A percentile compares a stretch with the other conserved stretches of the same genome.
Evolutionary conservation across 2,329 filamentous ascomycete species (phyloP).

Genomic region (Diaporthe eres): DNA sequence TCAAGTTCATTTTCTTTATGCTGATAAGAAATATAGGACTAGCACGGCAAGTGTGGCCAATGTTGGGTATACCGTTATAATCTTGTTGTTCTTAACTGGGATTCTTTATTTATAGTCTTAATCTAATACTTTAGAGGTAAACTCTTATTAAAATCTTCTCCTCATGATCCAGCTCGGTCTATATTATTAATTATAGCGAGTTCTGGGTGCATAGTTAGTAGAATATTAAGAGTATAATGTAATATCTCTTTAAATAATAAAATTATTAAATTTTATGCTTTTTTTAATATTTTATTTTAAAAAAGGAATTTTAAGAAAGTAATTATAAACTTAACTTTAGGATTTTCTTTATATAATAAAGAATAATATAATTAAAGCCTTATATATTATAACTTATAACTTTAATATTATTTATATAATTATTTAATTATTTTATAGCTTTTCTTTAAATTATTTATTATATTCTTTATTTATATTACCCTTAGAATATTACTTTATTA

Average conservation of each 20-base stretch:
- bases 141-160: not conserved
- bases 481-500: too few species aligned
- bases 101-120: not conserved
- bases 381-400: too few species aligned
- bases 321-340: too few species aligned
- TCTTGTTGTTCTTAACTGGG: not conserved
- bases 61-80: not conserved
- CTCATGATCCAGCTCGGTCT: not conserved
- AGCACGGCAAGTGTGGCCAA: not conserved
- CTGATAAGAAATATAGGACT: slow-evolving; percentile 9
- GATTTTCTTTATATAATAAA: too few species aligned
- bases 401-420: too few species aligned
- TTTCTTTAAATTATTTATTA: too few species aligned
- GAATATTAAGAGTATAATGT: not conserved
- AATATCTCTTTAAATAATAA: not conserved
- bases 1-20: not conserved
- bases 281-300: not conserved
- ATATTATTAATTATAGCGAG: not conserved
- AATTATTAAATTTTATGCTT: not conserved
- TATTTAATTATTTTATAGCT: too few species aligned
- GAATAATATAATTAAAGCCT: too few species aligned
- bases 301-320: too few species aligned
- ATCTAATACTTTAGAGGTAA: not conserved
- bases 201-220: not conserved
- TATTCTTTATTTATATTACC: too few species aligned